Evolutionary conservation across 352 stramenopile species (phyloP).

Genomic region (Phytophthora chlamydospora): DNA sequence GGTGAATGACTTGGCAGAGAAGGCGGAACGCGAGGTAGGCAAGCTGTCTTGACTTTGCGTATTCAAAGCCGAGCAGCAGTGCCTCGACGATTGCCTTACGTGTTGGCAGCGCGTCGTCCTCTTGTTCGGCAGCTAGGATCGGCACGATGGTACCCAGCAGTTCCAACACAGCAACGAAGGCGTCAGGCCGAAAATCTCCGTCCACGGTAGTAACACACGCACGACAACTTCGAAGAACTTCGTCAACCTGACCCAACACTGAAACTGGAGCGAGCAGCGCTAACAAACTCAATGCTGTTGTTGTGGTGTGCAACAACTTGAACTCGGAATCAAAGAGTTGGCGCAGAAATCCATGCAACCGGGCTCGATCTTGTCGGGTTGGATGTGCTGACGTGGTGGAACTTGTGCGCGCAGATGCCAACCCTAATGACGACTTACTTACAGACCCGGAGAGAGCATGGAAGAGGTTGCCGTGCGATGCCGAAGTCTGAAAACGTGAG

Average conservation of each 20-base stretch:
- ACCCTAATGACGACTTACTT: conserved; percentile 25
- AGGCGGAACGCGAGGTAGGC: conserved; percentile 70
- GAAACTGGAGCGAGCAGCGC: conserved; percentile 50
- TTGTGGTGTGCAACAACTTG: conserved; percentile 57
- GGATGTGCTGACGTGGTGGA: conserved; percentile 12
- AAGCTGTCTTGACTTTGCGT: conserved; percentile 59
- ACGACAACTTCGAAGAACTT: conserved; percentile 44
- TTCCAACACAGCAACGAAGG: conserved; percentile 64
- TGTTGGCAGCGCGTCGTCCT: conserved; percentile 27
- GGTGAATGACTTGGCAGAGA: conserved; percentile 67
- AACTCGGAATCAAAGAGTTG: conserved; percentile 71
- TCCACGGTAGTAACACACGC: conserved; percentile 66
- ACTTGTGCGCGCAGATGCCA: conserved; percentile 8
- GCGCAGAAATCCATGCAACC: conserved; percentile 47
- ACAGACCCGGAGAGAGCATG: conserved; percentile 54
- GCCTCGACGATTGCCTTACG: conserved; percentile 47
- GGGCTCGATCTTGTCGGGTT: conserved; percentile 36
- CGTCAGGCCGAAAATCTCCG: conserved; percentile 70
- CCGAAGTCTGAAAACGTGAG: conserved; percentile 66
- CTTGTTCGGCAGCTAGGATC: conserved; percentile 21
- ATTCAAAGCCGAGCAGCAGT: conserved; percentile 64
- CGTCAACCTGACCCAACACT: conserved; percentile 43
- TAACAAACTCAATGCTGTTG: conserved; percentile 64
- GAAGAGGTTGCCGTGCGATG: conserved; percentile 64
- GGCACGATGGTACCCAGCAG: conserved; percentile 62